phyloP scores from a whole-genome alignment of 1,139 yeast species.

The Wickerhamomyces sp. region DNA sequence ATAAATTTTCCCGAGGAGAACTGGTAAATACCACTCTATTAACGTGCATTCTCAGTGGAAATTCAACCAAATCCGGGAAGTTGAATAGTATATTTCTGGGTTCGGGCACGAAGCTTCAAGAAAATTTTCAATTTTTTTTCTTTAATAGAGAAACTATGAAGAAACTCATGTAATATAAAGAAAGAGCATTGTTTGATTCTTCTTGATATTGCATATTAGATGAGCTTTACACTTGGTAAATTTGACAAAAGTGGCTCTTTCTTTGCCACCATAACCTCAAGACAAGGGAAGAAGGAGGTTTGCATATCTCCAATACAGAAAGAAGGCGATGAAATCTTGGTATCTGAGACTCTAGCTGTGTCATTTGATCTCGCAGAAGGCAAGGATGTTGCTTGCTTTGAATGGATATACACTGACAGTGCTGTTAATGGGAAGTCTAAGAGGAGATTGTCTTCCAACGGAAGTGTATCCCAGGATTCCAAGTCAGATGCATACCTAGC shows the following conservation, averaged over 20 bases:
- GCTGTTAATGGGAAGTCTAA: slow-evolving; percentile 11
- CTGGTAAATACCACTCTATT: neutral
- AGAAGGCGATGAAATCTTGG: slow-evolving; percentile 9
- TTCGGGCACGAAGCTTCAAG: neutral
- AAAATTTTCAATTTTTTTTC: neutral
- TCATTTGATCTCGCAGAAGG: slow-evolving; percentile 27
- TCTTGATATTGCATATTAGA: neutral
- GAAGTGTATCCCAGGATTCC: neutral
- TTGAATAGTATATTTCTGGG: neutral
- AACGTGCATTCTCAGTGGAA: neutral
- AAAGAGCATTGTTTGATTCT: neutral
- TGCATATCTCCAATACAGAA: slow-evolving; percentile 19
- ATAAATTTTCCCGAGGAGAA: neutral
- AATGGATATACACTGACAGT: slow-evolving; percentile 22
- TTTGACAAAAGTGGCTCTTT: slow-evolving; percentile 7
- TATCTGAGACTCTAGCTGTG: slow-evolving; percentile 12
- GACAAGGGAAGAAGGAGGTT: slow-evolving; percentile 25
- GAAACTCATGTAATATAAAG: too few species aligned
- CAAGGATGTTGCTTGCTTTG: slow-evolving; percentile 22
- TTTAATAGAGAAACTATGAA: neutral
- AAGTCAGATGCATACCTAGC: slow-evolving; percentile 26
- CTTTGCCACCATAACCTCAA: slow-evolving; percentile 14
- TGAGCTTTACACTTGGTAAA: slow-evolving; percentile 2
- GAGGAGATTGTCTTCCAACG: slow-evolving; percentile 12
- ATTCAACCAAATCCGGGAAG: neutral